Evolutionary conservation across 345 rosid genomes (phyloP).

Genomic region (Hibiscus tridactylites): DNA sequence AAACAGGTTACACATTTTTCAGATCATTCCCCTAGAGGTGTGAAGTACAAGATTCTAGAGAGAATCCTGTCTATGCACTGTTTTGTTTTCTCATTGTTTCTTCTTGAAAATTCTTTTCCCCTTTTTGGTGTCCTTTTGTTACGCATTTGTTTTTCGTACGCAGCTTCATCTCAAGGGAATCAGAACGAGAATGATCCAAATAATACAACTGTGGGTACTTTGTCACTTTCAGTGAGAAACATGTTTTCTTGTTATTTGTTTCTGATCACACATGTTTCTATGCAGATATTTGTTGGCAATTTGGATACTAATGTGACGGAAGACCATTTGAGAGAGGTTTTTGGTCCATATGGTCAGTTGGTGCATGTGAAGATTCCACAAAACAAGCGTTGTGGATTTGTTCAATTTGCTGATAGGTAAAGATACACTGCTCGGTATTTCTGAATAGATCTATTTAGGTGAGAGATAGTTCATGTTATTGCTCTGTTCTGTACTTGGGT

Average conservation of each 20-base stretch:
- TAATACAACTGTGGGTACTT: slow-evolving; percentile 80
- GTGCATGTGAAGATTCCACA: slow-evolving; percentile 78
- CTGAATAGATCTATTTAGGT: background rate
- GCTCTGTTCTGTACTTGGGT: background rate
- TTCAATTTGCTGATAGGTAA: slow-evolving; percentile 84
- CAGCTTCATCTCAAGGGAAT: slow-evolving; percentile 67
- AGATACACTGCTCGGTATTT: background rate
- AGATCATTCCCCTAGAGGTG: background rate
- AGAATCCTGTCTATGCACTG: background rate
- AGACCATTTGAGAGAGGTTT: slow-evolving; percentile 62
- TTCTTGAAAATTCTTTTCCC: background rate
- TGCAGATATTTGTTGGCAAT: slow-evolving; percentile 85
- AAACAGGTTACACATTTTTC: background rate
- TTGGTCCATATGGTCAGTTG: slow-evolving; percentile 72
- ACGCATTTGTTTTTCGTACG: slow-evolving; percentile 23
- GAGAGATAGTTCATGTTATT: background rate
- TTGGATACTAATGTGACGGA: slow-evolving; percentile 70
- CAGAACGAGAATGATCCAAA: slow-evolving; percentile 69
- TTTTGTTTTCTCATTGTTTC: background rate
- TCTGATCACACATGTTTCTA: slow-evolving; percentile 12
- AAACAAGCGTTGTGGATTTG: slow-evolving; percentile 84
- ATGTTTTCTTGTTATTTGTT: background rate
- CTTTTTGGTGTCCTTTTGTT: slow-evolving; percentile 4
- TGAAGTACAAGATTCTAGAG: background rate
- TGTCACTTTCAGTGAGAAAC: slow-evolving; percentile 2